These are phyloP conservation scores for Thecaphora thlaspeos DNA, from an alignment of 1,284 basidiomycete species.

Conservation along the genomic window DNA sequence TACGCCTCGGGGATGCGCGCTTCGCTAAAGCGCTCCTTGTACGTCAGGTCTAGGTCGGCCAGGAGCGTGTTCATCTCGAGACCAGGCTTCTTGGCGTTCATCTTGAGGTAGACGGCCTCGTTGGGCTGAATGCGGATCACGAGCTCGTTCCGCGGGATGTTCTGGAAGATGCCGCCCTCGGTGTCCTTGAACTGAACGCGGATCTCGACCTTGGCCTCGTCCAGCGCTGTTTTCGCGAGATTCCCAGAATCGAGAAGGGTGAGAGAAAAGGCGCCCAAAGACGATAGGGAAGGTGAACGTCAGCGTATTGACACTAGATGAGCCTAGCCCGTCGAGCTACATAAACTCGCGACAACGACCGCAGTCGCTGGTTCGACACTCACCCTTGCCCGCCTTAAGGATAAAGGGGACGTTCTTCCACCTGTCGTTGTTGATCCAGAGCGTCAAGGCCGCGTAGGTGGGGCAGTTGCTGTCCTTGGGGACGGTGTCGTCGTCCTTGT, in stretches of 20 bases:
- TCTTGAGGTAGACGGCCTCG: slow-evolving; percentile 54
- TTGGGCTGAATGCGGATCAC: slow-evolving; percentile 56
- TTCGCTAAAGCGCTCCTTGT: slow-evolving; percentile 53
- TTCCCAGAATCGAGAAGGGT: too few species aligned
- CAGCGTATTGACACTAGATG: too few species aligned
- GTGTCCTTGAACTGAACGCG: slow-evolving; percentile 55
- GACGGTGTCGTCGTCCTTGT: slow-evolving; percentile 59
- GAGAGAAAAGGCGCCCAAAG: not conserved
- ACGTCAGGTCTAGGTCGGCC: slow-evolving; percentile 49
- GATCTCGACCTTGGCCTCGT: slow-evolving; percentile 56
- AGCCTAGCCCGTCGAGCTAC: too few species aligned
- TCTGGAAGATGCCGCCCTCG: slow-evolving; percentile 31
- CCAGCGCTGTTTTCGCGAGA: slow-evolving; percentile 18
- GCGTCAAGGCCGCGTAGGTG: slow-evolving; percentile 57
- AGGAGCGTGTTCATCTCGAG: slow-evolving; percentile 40
- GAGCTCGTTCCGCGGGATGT: slow-evolving; percentile 52
- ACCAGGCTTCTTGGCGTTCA: slow-evolving; percentile 55
- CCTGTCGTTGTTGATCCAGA: slow-evolving; percentile 52
- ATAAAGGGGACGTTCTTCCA: slow-evolving; percentile 57
- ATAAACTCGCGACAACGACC: too few species aligned
- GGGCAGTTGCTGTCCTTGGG: slow-evolving; percentile 59
- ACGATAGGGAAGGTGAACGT: too few species aligned
- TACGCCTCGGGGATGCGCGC: slow-evolving; percentile 57
- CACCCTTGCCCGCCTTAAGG: slow-evolving; percentile 54
- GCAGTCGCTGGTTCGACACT: not conserved